These are phyloP conservation scores for Vitis vinifera DNA, from an alignment of 164 flowering plant genomes.

Conservation along the genomic window ASM3070453v1 NC_081815.1:2986001-2986500, in stretches of 20 bases:
- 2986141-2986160: background rate
- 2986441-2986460: background rate
- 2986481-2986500: conserved; percentile 13
- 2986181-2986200: conserved; percentile 1
- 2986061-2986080: background rate
- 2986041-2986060: background rate
- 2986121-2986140: background rate
- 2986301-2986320: conserved; percentile 1
- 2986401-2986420: conserved; percentile 6
- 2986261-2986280: background rate
- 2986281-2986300: background rate
- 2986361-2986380: conserved; percentile 4
- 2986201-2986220: background rate
- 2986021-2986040: background rate
- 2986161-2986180: background rate
- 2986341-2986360: background rate
- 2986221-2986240: background rate
- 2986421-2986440: conserved; percentile 1
- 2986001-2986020: background rate
- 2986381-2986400: background rate
- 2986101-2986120: background rate
- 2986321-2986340: conserved; percentile 7
- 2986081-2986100: background rate
- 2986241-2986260: background rate
- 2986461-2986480: conserved; percentile 18